Base-by-base conservation (phyloP, 768 basidiomycete genomes). In the Termitomyces sp. region DNA sequence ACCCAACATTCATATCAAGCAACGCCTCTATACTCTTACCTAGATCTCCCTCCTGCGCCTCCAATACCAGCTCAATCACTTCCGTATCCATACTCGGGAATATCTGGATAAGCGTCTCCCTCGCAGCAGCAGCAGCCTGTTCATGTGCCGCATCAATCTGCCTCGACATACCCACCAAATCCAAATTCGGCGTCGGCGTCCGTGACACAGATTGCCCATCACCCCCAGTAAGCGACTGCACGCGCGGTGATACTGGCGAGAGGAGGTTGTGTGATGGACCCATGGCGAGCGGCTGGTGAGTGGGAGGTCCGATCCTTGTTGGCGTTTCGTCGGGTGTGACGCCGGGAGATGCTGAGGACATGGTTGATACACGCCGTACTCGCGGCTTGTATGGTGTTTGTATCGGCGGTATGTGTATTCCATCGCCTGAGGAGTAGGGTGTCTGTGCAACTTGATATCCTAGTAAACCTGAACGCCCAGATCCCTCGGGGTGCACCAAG, bases 11-110 rank as follows among this genome's bases (percentile, higher is more conserved):
- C 78, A 93, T 90, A 73, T 94, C 91, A 66, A 94, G 71, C 59
- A 94, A 67, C 49, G 78, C 83, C 66, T 96, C 94, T 63, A 96
- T 94, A 66, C 91, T 94, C 78, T 82, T 83, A 42, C 93, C 94
- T 56, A 97, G 67, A 73, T 97, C 93, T 19, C 91, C 90, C 8
- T 82, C 83, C 63, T 93, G 93, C 45, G 91, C 92, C 67, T 96
- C 94, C 56, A 96, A 72, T 37, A 98, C 92, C 82, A 83, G 87
- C 57, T 94, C 90, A 42, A 93, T 80, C 33, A 97, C 83, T 69
- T 95, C 95, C 46, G 69, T 68, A 65, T 98, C 95, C 61, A 89
- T 76, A 10, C 69, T 69, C 1, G 94, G 94, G 79, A 98, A 98
- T 59, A 96, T 96, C 71, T 95, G 92, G 55, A 80, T 71, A 59